Base-by-base conservation (phyloP, 176 grass and related monocot species). In the Carex littledalei region DNA sequence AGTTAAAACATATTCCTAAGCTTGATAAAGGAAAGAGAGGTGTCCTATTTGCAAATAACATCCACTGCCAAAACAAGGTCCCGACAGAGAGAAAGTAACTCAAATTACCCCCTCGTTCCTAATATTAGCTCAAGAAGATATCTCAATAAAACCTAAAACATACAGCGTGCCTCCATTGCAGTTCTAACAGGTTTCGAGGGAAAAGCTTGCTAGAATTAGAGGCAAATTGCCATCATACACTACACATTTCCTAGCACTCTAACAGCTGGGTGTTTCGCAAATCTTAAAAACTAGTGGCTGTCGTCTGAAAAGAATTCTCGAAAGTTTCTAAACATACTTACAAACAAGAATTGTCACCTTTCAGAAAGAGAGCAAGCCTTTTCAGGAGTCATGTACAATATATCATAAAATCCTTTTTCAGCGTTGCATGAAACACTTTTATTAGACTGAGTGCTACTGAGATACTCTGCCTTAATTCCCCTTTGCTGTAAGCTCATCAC, bases 341-440 rank as follows among this genome's bases (percentile, higher is more conserved):
- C 26, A 65, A 83, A 52, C 39, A 50, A 83, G 57, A 66, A 50
- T 29, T 47, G 1, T 29, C 12, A 66, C 41, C 63, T 67, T 83
- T 83, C 18, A 59, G 58, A 55, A 56, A 94, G 92, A 82, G 91
- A 78, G 6, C 90, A 85, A 82, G 95, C 95, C 87, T 91, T 98
- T 69, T 94, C 95, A 69, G 92, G 95, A 81, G 92, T 98, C 92
- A 98, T 91, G 75, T 94, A 94, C 21, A 98, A 77, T 84, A 98
- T 80, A 92, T 94, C 88, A 31, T 90, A 93, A 26, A 22, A 7
- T 52, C 92, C 95, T 47, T 87, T 91, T 92, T 94, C 92, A 63
- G 95, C 95, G 18, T 90, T 61, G 14, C 5, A 82, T 6, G 66
- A 80, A 82, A 84, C 89, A 69, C 79, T 71, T 6, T 83, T 84